Evolutionary conservation across 805 yeast genomes (phyloP).

Genomic region (Groenewaldozyma tartarivorans): DNA sequence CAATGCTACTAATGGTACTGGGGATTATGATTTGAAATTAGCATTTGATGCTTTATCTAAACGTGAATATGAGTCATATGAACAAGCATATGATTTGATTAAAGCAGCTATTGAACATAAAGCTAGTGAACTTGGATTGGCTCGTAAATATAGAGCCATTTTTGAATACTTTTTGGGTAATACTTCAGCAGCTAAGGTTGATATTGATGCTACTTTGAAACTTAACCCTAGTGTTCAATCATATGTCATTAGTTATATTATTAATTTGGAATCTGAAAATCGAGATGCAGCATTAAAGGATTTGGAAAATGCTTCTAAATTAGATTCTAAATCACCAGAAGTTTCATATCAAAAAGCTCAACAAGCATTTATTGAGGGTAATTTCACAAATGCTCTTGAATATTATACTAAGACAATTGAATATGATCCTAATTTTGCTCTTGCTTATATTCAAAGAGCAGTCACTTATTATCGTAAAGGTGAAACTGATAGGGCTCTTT

Average conservation of each 20-base stretch:
- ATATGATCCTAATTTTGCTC: constrained; percentile 65
- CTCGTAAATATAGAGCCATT: constrained; percentile 76
- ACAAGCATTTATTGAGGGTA: constrained; percentile 71
- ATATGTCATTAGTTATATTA: constrained; percentile 70
- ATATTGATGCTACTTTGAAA: constrained; percentile 55
- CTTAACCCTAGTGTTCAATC: constrained; percentile 66
- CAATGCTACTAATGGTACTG: constrained; percentile 46
- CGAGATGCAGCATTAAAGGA: constrained; percentile 52
- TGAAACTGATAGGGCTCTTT: constrained; percentile 10
- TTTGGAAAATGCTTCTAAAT: constrained; percentile 50
- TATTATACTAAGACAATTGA: constrained; percentile 71
- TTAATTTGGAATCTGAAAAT: constrained; percentile 71
- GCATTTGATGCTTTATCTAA: constrained; percentile 50
- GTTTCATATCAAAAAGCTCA: constrained; percentile 93
- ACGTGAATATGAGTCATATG: constrained; percentile 46
- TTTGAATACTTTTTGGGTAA: constrained; percentile 75
- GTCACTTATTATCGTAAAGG: constrained; percentile 79
- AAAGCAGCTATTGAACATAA: constrained; percentile 23
- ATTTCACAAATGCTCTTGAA: constrained; percentile 58
- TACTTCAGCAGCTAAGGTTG: constrained; percentile 51
- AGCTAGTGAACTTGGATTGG: constrained; percentile 44
- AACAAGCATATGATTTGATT: constrained; percentile 46
- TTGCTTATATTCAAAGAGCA: constrained; percentile 85
- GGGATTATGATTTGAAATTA: constrained; percentile 53
- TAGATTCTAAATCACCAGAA: constrained; percentile 68